Evolutionary conservation across 345 rosid species (phyloP).

Genomic region (Passiflora organensis): DNA sequence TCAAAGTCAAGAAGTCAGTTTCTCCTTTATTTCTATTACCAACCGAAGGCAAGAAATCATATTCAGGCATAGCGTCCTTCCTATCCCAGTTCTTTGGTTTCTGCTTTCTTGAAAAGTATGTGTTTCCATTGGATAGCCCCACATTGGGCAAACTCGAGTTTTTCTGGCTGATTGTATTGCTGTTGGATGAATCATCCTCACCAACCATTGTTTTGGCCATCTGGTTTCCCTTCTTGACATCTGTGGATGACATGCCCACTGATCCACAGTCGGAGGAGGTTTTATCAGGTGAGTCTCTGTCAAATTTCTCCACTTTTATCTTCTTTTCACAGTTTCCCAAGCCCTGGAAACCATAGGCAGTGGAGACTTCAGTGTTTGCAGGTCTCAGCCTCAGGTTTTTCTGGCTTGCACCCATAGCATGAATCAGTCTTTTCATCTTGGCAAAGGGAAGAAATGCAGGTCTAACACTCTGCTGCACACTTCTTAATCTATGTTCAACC

Average conservation of each 20-base stretch:
- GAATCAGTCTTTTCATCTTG: conserved; percentile 53
- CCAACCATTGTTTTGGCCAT: conserved; percentile 6
- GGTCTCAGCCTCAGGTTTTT: conserved; percentile 20
- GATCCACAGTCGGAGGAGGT: conserved; percentile 11
- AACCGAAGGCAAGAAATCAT: conserved; percentile 33
- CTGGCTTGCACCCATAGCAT: conserved; percentile 39
- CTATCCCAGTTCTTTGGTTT: conserved; percentile 29
- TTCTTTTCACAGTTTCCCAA: conserved; percentile 11
- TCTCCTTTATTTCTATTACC: conserved; percentile 22
- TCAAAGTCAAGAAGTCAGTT: conserved; percentile 18
- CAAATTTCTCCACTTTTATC: conserved; percentile 15
- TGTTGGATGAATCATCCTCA: conserved; percentile 21
- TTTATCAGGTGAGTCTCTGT: conserved; percentile 14
- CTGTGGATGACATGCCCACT: conserved; percentile 13
- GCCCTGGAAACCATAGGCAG: conserved; percentile 7
- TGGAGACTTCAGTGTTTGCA: conserved; percentile 8
- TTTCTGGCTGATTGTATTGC: conserved; percentile 24
- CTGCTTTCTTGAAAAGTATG: conserved; percentile 27
- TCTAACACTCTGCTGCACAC: conserved; percentile 20
- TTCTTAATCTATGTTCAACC: conserved; percentile 18
- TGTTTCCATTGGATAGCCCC: conserved; percentile 31
- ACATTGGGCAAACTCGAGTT: conserved; percentile 23
- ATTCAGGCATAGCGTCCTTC: conserved; percentile 34
- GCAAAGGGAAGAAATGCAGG: conserved; percentile 42
- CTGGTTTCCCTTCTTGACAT: conserved; percentile 14